Base-by-base conservation (phyloP, 116 monocot genomes). In the Papilionanthe hybrid region DNA sequence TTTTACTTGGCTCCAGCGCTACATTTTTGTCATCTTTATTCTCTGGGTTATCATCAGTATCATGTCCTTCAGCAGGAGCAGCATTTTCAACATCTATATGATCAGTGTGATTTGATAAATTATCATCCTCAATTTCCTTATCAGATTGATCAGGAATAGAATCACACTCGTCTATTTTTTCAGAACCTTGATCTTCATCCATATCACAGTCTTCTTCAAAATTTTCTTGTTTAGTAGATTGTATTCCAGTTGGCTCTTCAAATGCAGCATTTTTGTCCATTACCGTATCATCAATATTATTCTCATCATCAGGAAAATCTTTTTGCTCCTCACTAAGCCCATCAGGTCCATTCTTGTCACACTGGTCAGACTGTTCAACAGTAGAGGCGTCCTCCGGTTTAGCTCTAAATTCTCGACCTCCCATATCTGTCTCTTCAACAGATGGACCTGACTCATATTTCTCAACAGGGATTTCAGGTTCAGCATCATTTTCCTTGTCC, bases 381-480 rank as follows among this genome's bases (percentile, higher is more conserved):
- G 45, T 28, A 80, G 75, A 30, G 20, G 78, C 47, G 65, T 48
- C 68, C 77, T 88, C 94, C 37, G 92, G 87, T 71, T 90, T 97
- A 27, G 94, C 94, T 88, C 89, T 91, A 13, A 97, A 72, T 55
- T 97, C 97, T 79, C 78, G 87, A 27, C 69, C 80, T 20, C 76
- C 65, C 23, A 79, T 20, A 57, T 94, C 87, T 42, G 63, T 85
- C 67, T 92, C 94, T 72, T 92, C 86, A 20, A 92, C 85, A 20
- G 94, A 86, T 28, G 92, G 81, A 18, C 97, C 97, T 8, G 87
- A 80, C 63, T 92, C 92, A 78, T 94, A 94, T 71, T 94, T 97
- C 71, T 97, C 97, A 45, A 66, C 41, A 41, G 78, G 65, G 65
- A 77, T 83, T 28, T 89, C 80, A 41, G 75, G 78, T 78, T 85